Evolutionary conservation across 208 protist species (phyloP), one percentile per base, ranked within the genome.

Genomic region (Phytomonas sp.): DNA sequence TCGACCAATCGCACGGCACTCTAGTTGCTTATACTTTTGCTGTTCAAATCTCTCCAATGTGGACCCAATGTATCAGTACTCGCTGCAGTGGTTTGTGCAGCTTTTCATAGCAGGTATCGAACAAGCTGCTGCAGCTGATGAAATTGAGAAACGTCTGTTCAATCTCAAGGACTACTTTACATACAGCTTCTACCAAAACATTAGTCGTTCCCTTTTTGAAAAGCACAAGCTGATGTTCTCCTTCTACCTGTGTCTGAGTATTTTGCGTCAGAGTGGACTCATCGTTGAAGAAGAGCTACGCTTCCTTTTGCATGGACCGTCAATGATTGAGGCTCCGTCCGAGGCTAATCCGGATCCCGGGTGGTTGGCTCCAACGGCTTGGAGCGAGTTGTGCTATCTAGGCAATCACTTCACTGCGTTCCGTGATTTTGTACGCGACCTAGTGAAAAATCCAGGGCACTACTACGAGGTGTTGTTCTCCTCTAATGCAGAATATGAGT

Each of bases 61-160:
- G 11, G 96, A 98, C 72, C 95, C 93, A 30, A 98, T 98, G 97
- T 98, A 98, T 77, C 96, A 98, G 81, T 99, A 98, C 81, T 98
- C 97, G 34, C 84, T 98, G 33, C 88, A 94, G 73, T 99, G 98
- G 98, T 99, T 99, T 76, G 84, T 98, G 33, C 86, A 93, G 43
- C 90, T 99, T 28, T 99, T 99, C 84, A 81, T 94, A 36, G 73
- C 80, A 33, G 89, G 88, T 66, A 96, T 97, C 67, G 92, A 97
- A 40, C 82, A 89, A 43, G 85, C 92, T 8, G 80, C 81, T 64
- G 74, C 87, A 73, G 88, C 91, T 62, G 86, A 95, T 66, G 86
- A 88, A 66, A 77, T 99, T 9, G 76, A 76, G 60, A 72, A 88
- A 70, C 85, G 97, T 17, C 76, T 98, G 4, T 33, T 79, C 36